These are phyloP conservation scores for Datura wrightii DNA, from an alignment of 257 asterid species.

Conservation along the genomic window DNA sequence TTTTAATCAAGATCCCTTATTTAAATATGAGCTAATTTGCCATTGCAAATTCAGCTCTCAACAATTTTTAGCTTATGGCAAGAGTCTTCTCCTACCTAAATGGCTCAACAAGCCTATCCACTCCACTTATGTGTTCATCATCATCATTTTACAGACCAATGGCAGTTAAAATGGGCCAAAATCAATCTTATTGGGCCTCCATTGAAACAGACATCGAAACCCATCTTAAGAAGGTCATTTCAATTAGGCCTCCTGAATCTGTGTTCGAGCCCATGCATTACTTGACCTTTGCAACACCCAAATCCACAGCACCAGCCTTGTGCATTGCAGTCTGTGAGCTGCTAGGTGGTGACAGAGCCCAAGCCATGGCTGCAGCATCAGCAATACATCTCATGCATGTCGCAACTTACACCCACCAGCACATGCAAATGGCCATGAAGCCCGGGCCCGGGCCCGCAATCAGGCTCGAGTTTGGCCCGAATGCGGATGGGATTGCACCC, in stretches of 20 bases:
- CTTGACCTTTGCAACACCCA: constrained; percentile 66
- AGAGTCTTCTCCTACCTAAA: constrained; percentile 37
- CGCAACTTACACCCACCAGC: constrained; percentile 57
- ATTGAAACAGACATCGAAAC: constrained; percentile 60
- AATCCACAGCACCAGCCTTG: constrained; percentile 62
- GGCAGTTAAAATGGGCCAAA: constrained; percentile 33
- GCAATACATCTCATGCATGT: constrained; percentile 77
- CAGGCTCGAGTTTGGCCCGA: background rate
- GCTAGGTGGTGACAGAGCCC: constrained; percentile 58
- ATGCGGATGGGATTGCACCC: too few relatives aligned
- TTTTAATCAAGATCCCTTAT: background rate
- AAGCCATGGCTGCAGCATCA: constrained; percentile 66
- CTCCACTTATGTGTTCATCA: constrained; percentile 29
- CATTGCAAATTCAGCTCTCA: background rate
- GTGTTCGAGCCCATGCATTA: constrained; percentile 81
- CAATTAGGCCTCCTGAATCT: constrained; percentile 54
- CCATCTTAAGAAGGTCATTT: constrained; percentile 58
- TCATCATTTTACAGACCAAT: constrained; percentile 15
- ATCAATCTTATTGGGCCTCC: constrained; percentile 52
- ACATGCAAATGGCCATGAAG: constrained; percentile 51
- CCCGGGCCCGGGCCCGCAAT: background rate
- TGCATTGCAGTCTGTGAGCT: constrained; percentile 86
- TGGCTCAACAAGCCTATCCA: constrained; percentile 24
- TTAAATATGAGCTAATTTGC: background rate
- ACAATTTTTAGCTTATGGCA: constrained; percentile 31